A percentile compares a stretch with the other conserved stretches of the same genome.
Evolutionary conservation across 139 green algal genomes (phyloP).

Genomic region (Microglena sp.): DNA sequence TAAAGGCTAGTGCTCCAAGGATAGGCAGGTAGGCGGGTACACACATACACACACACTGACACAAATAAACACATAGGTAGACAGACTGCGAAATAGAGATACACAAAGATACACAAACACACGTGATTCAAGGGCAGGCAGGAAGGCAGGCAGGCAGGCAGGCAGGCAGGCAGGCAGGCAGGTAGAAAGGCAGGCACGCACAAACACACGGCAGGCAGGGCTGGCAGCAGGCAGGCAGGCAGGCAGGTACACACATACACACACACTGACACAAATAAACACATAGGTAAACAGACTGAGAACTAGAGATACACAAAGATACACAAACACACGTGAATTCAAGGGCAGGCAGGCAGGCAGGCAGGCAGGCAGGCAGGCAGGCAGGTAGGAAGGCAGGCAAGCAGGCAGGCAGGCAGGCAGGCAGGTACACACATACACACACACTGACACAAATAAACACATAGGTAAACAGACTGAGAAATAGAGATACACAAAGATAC

Average conservation of each 20-base stretch:
- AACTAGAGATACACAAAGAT: neutral
- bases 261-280: neutral
- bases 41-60: neutral
- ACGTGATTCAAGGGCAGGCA: neutral
- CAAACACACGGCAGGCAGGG: neutral
- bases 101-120: neutral
- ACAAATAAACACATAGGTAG: neutral
- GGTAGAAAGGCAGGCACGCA: too few species aligned
- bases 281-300: neutral
- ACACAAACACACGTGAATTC: neutral
- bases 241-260: neutral
- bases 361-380: neutral
- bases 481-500: too few species aligned
- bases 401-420: neutral
- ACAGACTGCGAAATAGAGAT: neutral
- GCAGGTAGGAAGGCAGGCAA: neutral
- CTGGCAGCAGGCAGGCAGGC: neutral
- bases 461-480: too few species aligned
- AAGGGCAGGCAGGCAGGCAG: neutral
- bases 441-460: too few species aligned
- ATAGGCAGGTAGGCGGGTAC: neutral
- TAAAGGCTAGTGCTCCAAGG: too few species aligned
- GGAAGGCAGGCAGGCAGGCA: neutral
- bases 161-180: conserved; percentile 10
- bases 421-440: neutral